phyloP scores from a whole-genome alignment of 1,139 yeast genomes.

The Eremothecium gossypii region DNA sequence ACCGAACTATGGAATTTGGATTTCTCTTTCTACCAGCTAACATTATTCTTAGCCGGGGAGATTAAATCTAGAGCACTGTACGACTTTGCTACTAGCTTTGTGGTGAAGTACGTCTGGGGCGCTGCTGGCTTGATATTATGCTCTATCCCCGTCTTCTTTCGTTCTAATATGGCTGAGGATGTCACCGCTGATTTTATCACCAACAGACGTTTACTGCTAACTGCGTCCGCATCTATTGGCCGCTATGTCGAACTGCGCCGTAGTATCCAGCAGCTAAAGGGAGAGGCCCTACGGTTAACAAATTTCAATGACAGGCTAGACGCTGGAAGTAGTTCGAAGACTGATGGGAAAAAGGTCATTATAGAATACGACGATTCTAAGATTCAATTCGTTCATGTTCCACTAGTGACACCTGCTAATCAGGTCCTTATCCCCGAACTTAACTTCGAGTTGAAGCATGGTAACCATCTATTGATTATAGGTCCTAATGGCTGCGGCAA shows the following conservation, averaged over 20 bases:
- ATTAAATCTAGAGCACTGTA: constrained; percentile 66
- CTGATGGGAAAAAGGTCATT: constrained; percentile 15
- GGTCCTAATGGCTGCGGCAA: constrained; percentile 97
- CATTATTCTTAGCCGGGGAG: constrained; percentile 68
- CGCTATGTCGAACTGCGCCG: constrained; percentile 78
- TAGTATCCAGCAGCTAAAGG: constrained; percentile 74
- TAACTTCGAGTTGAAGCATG: constrained; percentile 64
- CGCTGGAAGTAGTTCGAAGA: constrained; percentile 35
- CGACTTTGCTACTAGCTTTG: constrained; percentile 72
- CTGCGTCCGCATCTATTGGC: constrained; percentile 86
- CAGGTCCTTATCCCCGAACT: constrained; percentile 62
- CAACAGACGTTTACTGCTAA: constrained; percentile 74
- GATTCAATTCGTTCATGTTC: constrained; percentile 63
- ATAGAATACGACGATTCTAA: constrained; percentile 47
- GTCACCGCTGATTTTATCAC: constrained; percentile 75
- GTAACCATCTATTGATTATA: constrained; percentile 79
- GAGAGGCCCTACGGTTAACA: constrained; percentile 71
- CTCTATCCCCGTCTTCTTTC: constrained; percentile 77
- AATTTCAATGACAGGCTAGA: constrained; percentile 60
- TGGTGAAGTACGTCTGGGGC: constrained; percentile 91
- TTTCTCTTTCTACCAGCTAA: constrained; percentile 71
- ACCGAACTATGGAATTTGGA: constrained; percentile 75
- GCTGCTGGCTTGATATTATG: constrained; percentile 86
- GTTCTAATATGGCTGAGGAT: constrained; percentile 35
- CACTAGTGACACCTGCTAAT: constrained; percentile 76